A percentile compares a stretch with the other conserved stretches of the same genome.
These are phyloP conservation scores for Alternaria ventricosa DNA, from an alignment of 2,329 filamentous ascomycete genomes.

Conservation along the genomic window DNA sequence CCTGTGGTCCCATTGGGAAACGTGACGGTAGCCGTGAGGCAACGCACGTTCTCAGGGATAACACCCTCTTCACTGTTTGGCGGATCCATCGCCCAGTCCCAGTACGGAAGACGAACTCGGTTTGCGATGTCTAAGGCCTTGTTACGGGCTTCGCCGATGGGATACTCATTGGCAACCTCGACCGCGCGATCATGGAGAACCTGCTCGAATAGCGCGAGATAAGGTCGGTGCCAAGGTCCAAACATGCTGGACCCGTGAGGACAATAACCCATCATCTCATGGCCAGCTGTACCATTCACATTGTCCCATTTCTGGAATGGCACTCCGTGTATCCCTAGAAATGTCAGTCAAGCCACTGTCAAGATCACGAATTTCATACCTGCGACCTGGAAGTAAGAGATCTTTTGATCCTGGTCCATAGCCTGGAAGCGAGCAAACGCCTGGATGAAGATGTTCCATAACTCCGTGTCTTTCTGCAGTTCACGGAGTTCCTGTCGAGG, in stretches of 20 bases:
- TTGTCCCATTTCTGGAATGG: conserved; percentile 39
- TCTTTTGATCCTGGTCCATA: conserved; percentile 40
- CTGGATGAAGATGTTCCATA: conserved; percentile 42
- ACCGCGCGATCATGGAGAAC: conserved; percentile 39
- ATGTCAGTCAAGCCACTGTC: not conserved
- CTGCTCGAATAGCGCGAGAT: conserved; percentile 43
- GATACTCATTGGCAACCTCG: conserved; percentile 38
- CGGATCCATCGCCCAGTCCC: conserved; percentile 44
- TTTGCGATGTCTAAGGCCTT: conserved; percentile 32
- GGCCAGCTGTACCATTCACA: conserved; percentile 27
- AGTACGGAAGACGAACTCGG: conserved; percentile 42
- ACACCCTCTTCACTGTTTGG: conserved; percentile 27
- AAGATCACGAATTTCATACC: conserved; percentile 20
- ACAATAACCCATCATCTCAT: conserved; percentile 38
- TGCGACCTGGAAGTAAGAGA: conserved; percentile 42
- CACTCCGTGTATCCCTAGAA: conserved; percentile 40
- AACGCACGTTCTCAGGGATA: conserved; percentile 34
- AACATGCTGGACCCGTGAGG: conserved; percentile 42
- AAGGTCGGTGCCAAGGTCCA: conserved; percentile 42
- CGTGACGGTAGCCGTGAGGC: conserved; percentile 25
- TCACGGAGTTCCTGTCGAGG: conserved; percentile 38
- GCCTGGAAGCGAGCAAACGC: conserved; percentile 40
- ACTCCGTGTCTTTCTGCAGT: conserved; percentile 38
- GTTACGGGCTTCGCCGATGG: conserved; percentile 27
- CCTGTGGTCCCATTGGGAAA: conserved; percentile 36